Evolutionary conservation across 208 protist genomes (phyloP).

Genomic region (Crithidia expoeki): DNA sequence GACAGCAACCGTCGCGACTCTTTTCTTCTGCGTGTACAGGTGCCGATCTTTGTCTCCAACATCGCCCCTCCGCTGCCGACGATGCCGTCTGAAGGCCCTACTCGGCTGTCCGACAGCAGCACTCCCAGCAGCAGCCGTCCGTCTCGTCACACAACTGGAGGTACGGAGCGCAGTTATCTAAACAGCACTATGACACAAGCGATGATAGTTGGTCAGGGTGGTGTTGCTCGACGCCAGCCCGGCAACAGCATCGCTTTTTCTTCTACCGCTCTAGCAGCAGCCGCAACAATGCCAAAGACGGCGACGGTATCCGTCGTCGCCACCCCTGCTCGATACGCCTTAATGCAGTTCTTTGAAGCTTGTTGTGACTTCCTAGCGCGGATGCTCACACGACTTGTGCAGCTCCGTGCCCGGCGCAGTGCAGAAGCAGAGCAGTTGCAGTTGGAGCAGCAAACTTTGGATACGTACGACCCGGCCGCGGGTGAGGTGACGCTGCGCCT

Average conservation of each 20-base stretch:
- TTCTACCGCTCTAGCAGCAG: not conserved
- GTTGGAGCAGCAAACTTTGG: conserved; percentile 29
- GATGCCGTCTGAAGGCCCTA: not conserved
- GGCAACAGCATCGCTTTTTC: not conserved
- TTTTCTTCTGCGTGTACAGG: conserved; percentile 26
- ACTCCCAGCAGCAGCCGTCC: not conserved
- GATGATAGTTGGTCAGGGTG: too few species aligned
- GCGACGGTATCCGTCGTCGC: conserved; percentile 33
- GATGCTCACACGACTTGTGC: conserved; percentile 47
- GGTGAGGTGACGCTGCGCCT: conserved; percentile 33
- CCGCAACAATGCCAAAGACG: not conserved
- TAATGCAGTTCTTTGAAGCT: conserved; percentile 49
- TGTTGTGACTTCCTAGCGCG: conserved; percentile 33
- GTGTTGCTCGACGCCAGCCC: not conserved
- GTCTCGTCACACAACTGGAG: not conserved
- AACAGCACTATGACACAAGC: too few species aligned
- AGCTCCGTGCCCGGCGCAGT: conserved; percentile 39
- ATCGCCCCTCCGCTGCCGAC: conserved; percentile 8
- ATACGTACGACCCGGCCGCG: conserved; percentile 53
- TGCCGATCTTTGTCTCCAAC: conserved; percentile 25
- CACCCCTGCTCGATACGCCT: conserved; percentile 38
- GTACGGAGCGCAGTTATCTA: too few species aligned
- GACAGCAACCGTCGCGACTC: conserved; percentile 5
- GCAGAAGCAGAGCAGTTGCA: conserved; percentile 41
- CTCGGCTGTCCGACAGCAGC: not conserved